Evolutionary conservation across 306 rosid species (phyloP).

Genomic region (Fragaria ananassa): DNA sequence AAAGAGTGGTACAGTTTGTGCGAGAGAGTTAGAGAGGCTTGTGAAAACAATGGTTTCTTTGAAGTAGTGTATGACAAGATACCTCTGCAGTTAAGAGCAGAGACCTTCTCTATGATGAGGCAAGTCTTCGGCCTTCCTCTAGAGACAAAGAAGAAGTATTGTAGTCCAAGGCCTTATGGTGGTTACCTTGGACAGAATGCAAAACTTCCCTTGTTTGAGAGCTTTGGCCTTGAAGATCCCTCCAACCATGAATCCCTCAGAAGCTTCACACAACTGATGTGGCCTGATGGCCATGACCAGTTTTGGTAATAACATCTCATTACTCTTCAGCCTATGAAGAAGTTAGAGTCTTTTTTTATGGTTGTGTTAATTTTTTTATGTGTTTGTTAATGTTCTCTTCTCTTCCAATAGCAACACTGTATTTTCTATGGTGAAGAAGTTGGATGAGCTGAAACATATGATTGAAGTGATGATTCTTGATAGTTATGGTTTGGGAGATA

Average conservation of each 20-base stretch:
- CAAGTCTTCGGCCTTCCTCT: slow-evolving; percentile 2
- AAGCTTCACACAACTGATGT: not conserved
- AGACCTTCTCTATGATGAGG: not conserved
- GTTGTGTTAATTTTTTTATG: not conserved
- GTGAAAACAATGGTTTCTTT: slow-evolving; percentile 29
- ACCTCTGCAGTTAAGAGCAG: slow-evolving; percentile 2
- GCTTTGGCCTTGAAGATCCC: slow-evolving; percentile 12
- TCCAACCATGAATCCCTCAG: not conserved
- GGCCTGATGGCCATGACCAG: slow-evolving; percentile 7
- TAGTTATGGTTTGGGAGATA: slow-evolving; percentile 3
- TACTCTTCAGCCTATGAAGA: not conserved
- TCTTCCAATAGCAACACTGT: not conserved
- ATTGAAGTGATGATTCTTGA: slow-evolving; percentile 9
- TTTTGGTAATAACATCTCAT: slow-evolving; percentile 8
- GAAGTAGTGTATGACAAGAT: not conserved
- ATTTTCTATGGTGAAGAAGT: not conserved
- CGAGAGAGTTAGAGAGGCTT: slow-evolving; percentile 45
- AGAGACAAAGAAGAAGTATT: not conserved
- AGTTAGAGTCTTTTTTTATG: not conserved
- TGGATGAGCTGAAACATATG: not conserved
- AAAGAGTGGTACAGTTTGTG: slow-evolving; percentile 30
- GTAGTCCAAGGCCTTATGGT: not conserved
- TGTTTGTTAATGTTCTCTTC: not conserved
- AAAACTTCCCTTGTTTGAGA: not conserved
- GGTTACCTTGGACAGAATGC: not conserved